A percentile compares a stretch with the other conserved stretches of the same genome.
Conservation (phyloP, 1,284 basidiomycete genomes). For the Sanghuangporus sanghuang region DNA sequence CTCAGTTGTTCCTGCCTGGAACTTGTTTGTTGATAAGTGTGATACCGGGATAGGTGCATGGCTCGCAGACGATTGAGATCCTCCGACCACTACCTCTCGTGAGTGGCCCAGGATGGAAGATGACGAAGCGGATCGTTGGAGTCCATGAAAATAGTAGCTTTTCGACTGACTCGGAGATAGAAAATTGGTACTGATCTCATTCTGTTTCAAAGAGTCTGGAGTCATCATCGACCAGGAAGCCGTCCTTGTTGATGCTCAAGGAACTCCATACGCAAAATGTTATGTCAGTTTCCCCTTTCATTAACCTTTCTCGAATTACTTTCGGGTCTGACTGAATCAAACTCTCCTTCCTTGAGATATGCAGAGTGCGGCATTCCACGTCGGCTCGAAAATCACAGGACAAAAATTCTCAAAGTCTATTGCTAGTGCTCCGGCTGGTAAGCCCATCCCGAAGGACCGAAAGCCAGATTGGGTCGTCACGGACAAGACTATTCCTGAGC, state of each 20-base stretch:
- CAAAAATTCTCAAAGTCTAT: slow-evolving; percentile 64
- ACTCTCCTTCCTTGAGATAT: background rate
- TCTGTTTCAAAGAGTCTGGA: slow-evolving; percentile 53
- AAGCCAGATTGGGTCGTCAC: slow-evolving; percentile 63
- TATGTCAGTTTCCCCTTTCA: slow-evolving; percentile 41
- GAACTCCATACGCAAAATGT: slow-evolving; percentile 64
- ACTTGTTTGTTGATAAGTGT: background rate
- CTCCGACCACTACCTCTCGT: slow-evolving; percentile 62
- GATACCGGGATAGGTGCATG: slow-evolving; percentile 52
- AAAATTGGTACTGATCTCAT: background rate
- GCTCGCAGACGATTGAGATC: slow-evolving; percentile 66
- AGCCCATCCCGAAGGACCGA: slow-evolving; percentile 61
- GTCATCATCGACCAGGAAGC: slow-evolving; percentile 67
- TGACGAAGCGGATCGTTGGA: slow-evolving; percentile 53
- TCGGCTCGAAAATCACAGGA: slow-evolving; percentile 71
- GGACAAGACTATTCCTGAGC: slow-evolving; percentile 69
- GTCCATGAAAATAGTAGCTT: slow-evolving; percentile 74
- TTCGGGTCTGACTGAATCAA: background rate
- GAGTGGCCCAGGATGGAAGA: slow-evolving; percentile 64
- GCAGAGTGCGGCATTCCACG: slow-evolving; percentile 67
- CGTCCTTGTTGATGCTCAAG: slow-evolving; percentile 56
- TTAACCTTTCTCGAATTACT: background rate
- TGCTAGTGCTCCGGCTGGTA: slow-evolving; percentile 60
- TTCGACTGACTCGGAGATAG: background rate
- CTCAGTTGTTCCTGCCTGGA: slow-evolving; percentile 1